Evolutionary conservation across 495 filamentous ascomycete species (phyloP), one percentile per base, ranked within the genome.

Genomic region (Tuber magnatum): DNA sequence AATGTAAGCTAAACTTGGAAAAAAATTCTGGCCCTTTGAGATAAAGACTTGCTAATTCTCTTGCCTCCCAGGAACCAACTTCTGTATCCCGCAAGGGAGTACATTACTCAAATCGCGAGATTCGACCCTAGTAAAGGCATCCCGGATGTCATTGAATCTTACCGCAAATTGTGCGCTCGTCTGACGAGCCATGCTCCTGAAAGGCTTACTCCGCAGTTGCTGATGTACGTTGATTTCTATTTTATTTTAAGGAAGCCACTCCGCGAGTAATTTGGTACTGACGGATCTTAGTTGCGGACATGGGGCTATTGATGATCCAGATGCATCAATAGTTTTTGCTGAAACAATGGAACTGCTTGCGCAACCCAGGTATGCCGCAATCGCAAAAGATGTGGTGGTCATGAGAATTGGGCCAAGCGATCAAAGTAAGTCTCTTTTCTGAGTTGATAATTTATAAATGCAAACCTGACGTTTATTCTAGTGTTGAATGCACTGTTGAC

Each of bases 91-190:
- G 87, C 88, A 16, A 89, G 92, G 85, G 86, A 89, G 73, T 97
- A 94, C 82, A 91, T 97, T 77, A 86, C 91, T 48, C 93, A 97
- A 82, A 88, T 95, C 68, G 91, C 93, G 12, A 90, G 93, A 24
- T 97, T 97, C 81, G 93, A 97, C 76, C 93, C 93, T 0, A 88
- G 92, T 56, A 96, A 96, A 84, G 93, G 93, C 40, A 94, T 95
- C 69, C 88, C 90, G 1, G 92, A 93, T 70, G 92, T 94, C 4
- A 86, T 96, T 71, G 89, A 92, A 71, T 88, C 92, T 14, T 97
- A 94, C 77, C 89, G 89, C 16, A 90, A 92, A 80, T 91, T 96
- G 82, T 87, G 91, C 70, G 85, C 86, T 44, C 87, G 87, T 6
- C 87, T 92, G 68, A 80, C 86, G 41, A 84, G 85, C 69, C 83